A percentile compares a stretch with the other conserved stretches of the same genome.
Evolutionary conservation across 305 asterid genomes (phyloP).

Genomic region (Fraxinus sp.): DNA sequence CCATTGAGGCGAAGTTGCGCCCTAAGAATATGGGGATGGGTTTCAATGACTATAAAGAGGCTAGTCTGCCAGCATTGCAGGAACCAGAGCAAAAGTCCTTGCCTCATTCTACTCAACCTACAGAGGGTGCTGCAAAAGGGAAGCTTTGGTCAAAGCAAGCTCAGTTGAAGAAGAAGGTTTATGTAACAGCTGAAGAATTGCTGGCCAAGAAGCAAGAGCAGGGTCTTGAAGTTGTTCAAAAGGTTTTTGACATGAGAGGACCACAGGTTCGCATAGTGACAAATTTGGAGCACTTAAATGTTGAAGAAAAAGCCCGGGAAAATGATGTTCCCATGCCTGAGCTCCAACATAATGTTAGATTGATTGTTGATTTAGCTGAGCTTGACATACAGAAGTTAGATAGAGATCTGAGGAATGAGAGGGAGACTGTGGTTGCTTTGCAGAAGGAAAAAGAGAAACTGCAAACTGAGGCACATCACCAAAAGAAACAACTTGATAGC

Average conservation of each 20-base stretch:
- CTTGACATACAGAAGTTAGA: conserved; percentile 81
- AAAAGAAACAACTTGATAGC: conserved; percentile 65
- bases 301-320: conserved; percentile 76
- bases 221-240: conserved; percentile 69
- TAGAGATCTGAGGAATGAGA: conserved; percentile 78
- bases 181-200: conserved; percentile 70
- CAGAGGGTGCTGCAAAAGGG: conserved; percentile 44
- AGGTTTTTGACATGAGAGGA: conserved; percentile 96
- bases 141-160: conserved; percentile 74
- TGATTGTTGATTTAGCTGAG: conserved; percentile 79
- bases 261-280: conserved; percentile 91
- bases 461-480: conserved; percentile 54
- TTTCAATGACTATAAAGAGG: conserved; percentile 74
- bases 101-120: conserved; percentile 36
- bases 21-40: conserved; percentile 96
- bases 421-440: conserved; percentile 83
- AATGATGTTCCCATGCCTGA: conserved; percentile 91
- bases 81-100: conserved; percentile 47
- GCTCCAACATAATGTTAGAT: conserved; percentile 78
- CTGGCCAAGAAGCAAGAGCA: conserved; percentile 74
- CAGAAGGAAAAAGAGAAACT: conserved; percentile 81
- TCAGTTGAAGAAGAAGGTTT: conserved; percentile 52
- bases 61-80: conserved; percentile 43
- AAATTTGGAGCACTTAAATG: conserved; percentile 81
- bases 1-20: conserved; percentile 72